Conservation (phyloP, 331 rosid genomes). For the Phaseolus coccineus region DNA sequence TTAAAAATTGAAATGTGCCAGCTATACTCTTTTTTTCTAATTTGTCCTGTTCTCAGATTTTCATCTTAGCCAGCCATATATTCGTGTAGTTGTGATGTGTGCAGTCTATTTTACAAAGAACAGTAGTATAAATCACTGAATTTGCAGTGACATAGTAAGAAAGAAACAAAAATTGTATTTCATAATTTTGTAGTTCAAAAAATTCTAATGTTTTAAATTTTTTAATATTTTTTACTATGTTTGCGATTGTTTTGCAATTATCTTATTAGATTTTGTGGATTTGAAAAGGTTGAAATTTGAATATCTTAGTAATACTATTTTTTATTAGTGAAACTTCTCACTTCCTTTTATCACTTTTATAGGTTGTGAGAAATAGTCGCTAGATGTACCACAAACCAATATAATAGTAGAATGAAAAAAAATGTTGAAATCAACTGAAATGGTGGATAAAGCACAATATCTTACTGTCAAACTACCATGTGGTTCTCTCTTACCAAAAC, state of each 20-base stretch:
- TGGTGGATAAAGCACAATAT: conserved; percentile 18
- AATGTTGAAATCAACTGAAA: conserved; percentile 34
- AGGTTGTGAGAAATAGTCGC: no score
- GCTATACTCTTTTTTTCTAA: neutral
- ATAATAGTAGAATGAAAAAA: neutral
- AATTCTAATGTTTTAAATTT: neutral
- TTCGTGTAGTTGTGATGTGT: neutral
- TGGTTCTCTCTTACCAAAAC: conserved; percentile 40
- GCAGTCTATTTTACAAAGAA: neutral
- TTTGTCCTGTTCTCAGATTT: neutral
- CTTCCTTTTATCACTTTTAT: no score
- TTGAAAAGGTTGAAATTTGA: no score
- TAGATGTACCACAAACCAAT: no score
- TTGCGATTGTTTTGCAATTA: neutral
- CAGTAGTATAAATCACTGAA: neutral
- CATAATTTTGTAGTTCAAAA: neutral
- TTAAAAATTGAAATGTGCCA: neutral
- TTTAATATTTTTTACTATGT: neutral
- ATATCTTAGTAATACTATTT: no score
- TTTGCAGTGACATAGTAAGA: neutral
- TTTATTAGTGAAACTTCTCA: no score
- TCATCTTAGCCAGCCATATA: neutral
- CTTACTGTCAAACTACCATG: conserved; percentile 57
- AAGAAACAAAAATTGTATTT: neutral
- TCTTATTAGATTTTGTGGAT: neutral